Evolutionary conservation across 2,329 filamentous ascomycete genomes (phyloP).

Genomic region (Macrophomina phaseolina): DNA sequence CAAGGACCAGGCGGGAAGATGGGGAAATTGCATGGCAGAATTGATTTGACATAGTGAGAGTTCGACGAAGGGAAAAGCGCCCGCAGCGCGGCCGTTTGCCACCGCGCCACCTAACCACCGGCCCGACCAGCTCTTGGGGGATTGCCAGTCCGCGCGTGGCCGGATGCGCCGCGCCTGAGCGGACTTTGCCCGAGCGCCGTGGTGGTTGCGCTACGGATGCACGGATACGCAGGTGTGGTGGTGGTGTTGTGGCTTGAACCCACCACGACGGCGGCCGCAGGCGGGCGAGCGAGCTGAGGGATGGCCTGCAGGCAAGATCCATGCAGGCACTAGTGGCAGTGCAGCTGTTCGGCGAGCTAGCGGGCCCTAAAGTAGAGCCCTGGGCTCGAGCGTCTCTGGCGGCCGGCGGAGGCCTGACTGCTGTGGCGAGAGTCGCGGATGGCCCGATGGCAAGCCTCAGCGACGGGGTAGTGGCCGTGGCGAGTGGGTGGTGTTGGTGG

Average conservation of each 20-base stretch:
- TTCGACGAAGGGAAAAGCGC: slow-evolving; percentile 7
- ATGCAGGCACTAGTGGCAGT: slow-evolving; percentile 8
- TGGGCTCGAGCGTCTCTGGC: not conserved
- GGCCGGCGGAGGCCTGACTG: not conserved
- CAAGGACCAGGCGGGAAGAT: not conserved
- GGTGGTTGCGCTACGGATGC: not conserved
- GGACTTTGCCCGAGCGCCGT: slow-evolving; percentile 5
- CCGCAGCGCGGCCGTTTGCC: slow-evolving; percentile 11
- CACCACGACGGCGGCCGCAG: not conserved
- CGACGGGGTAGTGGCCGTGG: not conserved
- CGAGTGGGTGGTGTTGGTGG: not conserved
- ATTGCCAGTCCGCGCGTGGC: slow-evolving; percentile 21
- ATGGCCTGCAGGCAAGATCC: slow-evolving; percentile 15
- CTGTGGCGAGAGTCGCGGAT: not conserved
- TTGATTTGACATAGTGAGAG: not conserved
- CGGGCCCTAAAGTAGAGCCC: slow-evolving; percentile 2
- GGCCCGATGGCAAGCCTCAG: not conserved
- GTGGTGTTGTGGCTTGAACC: slow-evolving; percentile 8
- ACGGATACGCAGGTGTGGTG: slow-evolving; percentile 12
- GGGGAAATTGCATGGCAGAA: slow-evolving; percentile 21
- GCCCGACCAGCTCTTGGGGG: slow-evolving; percentile 24
- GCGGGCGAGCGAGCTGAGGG: not conserved
- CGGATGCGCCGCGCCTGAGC: slow-evolving; percentile 2
- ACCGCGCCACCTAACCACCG: slow-evolving; percentile 17
- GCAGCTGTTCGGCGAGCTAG: slow-evolving; percentile 4